Conservation (phyloP, 2,329 filamentous ascomycete genomes). For the Parasarocladium wereldwijsianum region DNA sequence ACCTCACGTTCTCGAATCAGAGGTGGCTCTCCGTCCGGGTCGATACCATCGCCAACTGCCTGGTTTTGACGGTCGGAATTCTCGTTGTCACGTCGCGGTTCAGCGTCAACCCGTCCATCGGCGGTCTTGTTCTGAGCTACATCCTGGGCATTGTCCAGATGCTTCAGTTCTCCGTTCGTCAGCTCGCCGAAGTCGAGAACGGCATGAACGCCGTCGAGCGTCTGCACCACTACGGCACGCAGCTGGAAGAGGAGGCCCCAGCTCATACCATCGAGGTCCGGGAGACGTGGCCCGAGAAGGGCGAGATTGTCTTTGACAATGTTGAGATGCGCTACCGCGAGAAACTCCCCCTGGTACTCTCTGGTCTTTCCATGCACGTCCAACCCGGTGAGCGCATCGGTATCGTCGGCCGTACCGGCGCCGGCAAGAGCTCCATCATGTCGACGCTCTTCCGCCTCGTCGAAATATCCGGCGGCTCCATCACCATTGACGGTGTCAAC, state of each 20-base stretch:
- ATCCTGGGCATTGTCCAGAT: conserved; percentile 88
- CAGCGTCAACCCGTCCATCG: conserved; percentile 68
- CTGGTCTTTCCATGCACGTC: conserved; percentile 57
- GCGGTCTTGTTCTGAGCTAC: conserved; percentile 80
- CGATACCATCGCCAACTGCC: conserved; percentile 66
- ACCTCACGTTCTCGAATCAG: conserved; percentile 88
- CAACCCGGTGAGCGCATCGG: conserved; percentile 65
- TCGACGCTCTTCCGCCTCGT: conserved; percentile 65
- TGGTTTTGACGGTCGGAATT: conserved; percentile 81
- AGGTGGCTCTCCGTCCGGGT: conserved; percentile 80
- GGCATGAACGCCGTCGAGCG: conserved; percentile 96
- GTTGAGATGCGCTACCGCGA: conserved; percentile 68
- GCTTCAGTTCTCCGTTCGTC: conserved; percentile 89
- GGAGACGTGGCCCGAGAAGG: conserved; percentile 69
- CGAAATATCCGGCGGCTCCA: conserved; percentile 46
- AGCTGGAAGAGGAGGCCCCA: conserved; percentile 81
- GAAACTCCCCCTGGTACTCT: conserved; percentile 58
- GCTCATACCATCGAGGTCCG: conserved; percentile 61
- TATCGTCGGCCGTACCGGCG: conserved; percentile 68
- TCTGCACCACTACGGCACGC: conserved; percentile 73
- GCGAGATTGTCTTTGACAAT: conserved; percentile 62
- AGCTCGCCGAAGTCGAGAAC: conserved; percentile 91
- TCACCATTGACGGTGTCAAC: conserved; percentile 50
- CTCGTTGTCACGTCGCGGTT: conserved; percentile 87
- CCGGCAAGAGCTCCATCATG: conserved; percentile 76